Evolutionary conservation across 1,284 basidiomycete species (phyloP).

Genomic region (Cryptococcus sp.): DNA sequence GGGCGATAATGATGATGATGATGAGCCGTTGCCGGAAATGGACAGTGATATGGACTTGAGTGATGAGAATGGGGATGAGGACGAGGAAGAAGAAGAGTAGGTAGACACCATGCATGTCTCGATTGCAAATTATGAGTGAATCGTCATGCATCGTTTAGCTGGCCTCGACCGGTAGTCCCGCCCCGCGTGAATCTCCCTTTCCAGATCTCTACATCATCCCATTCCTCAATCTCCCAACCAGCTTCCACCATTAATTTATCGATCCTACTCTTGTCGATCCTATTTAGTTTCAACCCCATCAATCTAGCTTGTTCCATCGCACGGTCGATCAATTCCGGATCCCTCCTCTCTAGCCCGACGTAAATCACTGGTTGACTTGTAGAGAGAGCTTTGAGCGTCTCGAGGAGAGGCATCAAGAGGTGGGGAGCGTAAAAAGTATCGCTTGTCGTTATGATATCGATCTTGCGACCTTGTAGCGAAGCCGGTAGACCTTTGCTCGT

Average conservation of each 20-base stretch:
- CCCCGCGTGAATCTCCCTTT: slow-evolving; percentile 18
- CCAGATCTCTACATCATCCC: slow-evolving; percentile 46
- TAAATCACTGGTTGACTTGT: slow-evolving; percentile 52
- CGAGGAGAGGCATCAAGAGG: slow-evolving; percentile 66
- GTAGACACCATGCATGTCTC: background rate
- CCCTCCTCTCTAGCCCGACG: slow-evolving; percentile 71
- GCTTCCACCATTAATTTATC: slow-evolving; percentile 59
- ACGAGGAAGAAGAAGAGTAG: slow-evolving; percentile 17
- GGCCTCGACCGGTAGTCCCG: no score
- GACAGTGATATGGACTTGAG: slow-evolving; percentile 49
- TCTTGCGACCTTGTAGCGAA: background rate
- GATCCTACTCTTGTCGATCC: slow-evolving; percentile 60
- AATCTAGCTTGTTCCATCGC: slow-evolving; percentile 55
- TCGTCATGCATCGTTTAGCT: no score
- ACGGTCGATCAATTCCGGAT: slow-evolving; percentile 60
- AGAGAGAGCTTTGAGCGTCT: slow-evolving; percentile 47
- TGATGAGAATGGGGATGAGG: slow-evolving; percentile 42
- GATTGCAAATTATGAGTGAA: no score
- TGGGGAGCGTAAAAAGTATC: slow-evolving; percentile 73
- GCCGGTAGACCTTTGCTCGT: background rate
- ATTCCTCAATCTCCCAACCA: slow-evolving; percentile 37
- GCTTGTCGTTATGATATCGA: slow-evolving; percentile 72
- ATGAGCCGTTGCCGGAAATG: slow-evolving; percentile 54
- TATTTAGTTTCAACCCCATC: slow-evolving; percentile 57
- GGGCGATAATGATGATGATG: slow-evolving; percentile 52